These are phyloP conservation scores for Roridomyces roridus DNA, from an alignment of 768 basidiomycete genomes.

Conservation along the genomic window DNA sequence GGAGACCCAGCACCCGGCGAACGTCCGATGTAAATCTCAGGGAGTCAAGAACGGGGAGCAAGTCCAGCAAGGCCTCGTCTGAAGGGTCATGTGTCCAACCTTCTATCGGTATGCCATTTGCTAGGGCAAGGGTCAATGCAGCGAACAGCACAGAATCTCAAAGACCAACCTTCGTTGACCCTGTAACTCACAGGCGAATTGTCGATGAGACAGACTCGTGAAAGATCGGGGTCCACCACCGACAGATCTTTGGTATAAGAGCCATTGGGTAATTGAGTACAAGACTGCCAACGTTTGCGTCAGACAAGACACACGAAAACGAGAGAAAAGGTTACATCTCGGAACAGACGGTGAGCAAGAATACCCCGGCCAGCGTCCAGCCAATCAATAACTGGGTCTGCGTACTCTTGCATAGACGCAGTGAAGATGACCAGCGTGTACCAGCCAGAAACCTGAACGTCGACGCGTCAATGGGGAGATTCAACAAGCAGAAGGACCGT, in stretches of 20 bases:
- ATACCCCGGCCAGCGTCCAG: conserved; percentile 94
- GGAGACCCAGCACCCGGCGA: conserved; percentile 82
- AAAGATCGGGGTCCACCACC: conserved; percentile 86
- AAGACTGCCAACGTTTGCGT: conserved; percentile 62
- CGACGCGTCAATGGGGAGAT: conserved; percentile 26
- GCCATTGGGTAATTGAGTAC: conserved; percentile 90
- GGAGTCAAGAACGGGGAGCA: conserved; percentile 94
- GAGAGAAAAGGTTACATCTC: conserved; percentile 72
- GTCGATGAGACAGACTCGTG: conserved; percentile 94
- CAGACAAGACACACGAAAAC: conserved; percentile 14
- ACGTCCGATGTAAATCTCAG: conserved; percentile 96
- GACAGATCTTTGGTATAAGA: conserved; percentile 94
- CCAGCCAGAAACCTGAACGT: conserved; percentile 90
- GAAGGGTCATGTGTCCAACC: conserved; percentile 98
- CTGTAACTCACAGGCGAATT: conserved; percentile 95
- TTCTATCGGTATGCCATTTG: conserved; percentile 98
- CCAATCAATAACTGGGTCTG: conserved; percentile 99
- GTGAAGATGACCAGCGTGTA: conserved; percentile 99
- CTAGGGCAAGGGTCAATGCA: too few relatives aligned
- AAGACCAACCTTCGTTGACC: conserved; percentile 83
- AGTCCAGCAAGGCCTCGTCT: conserved; percentile 95
- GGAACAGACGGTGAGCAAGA: conserved; percentile 86
- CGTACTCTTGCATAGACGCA: conserved; percentile 99
- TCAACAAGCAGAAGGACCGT: neutral
- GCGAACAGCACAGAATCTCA: too few relatives aligned